Conservation (phyloP, 2,329 filamentous ascomycete species). For the Fusarium proliferatum region DNA sequence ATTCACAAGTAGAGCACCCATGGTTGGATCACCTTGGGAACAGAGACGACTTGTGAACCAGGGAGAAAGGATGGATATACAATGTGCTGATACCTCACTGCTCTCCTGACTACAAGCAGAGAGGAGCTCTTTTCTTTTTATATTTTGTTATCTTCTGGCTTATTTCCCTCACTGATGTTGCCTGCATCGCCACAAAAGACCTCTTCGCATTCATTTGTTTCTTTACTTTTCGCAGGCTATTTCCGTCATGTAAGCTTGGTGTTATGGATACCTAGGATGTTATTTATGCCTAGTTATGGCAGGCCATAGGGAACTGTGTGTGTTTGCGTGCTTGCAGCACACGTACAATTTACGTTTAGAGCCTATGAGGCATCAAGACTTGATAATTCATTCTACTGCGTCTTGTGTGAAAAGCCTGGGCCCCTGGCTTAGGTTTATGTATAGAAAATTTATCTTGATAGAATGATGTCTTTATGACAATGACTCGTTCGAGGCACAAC, state of each 20-base stretch:
- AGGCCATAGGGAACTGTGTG: slow-evolving; percentile 21
- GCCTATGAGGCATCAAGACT: slow-evolving; percentile 6
- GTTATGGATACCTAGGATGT: slow-evolving; percentile 51
- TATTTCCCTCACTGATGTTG: slow-evolving; percentile 2
- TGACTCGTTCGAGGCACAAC: not conserved
- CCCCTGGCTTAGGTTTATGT: not conserved
- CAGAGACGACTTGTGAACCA: not conserved
- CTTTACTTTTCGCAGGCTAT: slow-evolving; percentile 17
- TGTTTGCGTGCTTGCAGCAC: slow-evolving; percentile 14
- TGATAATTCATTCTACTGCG: slow-evolving; percentile 2
- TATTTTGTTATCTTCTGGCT: slow-evolving; percentile 5
- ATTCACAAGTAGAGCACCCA: slow-evolving; percentile 19
- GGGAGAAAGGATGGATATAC: slow-evolving; percentile 21
- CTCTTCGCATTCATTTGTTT: slow-evolving; percentile 14
- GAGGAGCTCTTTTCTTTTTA: slow-evolving; percentile 12
- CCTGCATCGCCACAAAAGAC: not conserved
- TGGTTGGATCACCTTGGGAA: slow-evolving; percentile 27
- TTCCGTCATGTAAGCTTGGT: slow-evolving; percentile 46
- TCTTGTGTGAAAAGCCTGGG: not conserved
- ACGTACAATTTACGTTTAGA: slow-evolving; percentile 34
- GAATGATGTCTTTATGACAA: not conserved
- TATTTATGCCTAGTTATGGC: slow-evolving; percentile 31
- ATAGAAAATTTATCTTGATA: not conserved
- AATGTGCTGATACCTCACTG: slow-evolving; percentile 42
- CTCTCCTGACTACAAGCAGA: slow-evolving; percentile 15